Evolutionary conservation across 768 basidiomycete species (phyloP).

Genomic region (Naganishia friedmannii): DNA sequence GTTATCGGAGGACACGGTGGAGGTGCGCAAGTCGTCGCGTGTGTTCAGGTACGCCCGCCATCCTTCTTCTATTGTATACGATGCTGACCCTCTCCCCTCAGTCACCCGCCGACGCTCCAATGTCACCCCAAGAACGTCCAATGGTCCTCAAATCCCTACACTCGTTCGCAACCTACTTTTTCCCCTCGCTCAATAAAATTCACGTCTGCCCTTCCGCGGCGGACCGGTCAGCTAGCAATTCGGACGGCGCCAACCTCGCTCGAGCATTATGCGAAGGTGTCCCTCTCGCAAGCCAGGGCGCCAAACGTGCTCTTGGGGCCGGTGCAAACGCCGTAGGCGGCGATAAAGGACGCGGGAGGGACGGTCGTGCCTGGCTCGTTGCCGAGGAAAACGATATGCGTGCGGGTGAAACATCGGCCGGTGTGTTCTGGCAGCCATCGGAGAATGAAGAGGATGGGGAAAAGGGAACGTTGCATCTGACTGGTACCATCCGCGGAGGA

Average conservation of each 20-base stretch:
- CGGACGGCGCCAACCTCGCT: conserved; percentile 70
- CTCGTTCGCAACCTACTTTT: conserved; percentile 93
- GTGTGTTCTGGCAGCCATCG: conserved; percentile 25
- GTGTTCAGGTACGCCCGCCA: conserved; percentile 60
- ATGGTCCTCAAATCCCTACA: conserved; percentile 80
- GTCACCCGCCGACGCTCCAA: conserved; percentile 51
- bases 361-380: conserved; percentile 72
- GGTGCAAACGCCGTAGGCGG: conserved; percentile 47
- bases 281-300: conserved; percentile 53
- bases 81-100: neutral
- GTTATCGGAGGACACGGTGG: conserved; percentile 71
- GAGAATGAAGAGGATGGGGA: conserved; percentile 53
- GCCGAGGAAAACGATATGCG: conserved; percentile 56
- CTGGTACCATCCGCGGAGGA: conserved; percentile 78
- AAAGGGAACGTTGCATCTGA: conserved; percentile 66
- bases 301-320: conserved; percentile 56
- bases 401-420: conserved; percentile 12
- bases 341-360: conserved; percentile 52
- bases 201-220: conserved; percentile 50
- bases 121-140: conserved; percentile 57
- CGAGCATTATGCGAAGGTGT: conserved; percentile 80
- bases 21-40: conserved; percentile 63
- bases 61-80: neutral
- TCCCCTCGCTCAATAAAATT: conserved; percentile 72
- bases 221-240: conserved; percentile 42